These are phyloP conservation scores for Cichorium intybus DNA, from an alignment of 140 eudicot species.

Conservation along the genomic window DNA sequence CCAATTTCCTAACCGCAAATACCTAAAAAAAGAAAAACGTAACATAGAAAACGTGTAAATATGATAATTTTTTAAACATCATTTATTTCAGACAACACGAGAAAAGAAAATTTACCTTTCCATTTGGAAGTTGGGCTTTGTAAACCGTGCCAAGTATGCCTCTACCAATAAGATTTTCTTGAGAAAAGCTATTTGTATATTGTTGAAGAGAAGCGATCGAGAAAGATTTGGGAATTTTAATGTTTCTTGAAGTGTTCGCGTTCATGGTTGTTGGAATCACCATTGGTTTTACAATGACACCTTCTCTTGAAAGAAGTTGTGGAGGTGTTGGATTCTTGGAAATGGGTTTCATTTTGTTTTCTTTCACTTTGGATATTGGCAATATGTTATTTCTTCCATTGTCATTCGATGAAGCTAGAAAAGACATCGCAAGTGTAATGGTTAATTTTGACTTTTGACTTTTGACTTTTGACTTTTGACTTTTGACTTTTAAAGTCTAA, in stretches of 20 bases:
- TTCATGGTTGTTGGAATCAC: conserved; percentile 23
- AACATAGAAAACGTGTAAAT: background rate
- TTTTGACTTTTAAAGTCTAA: background rate
- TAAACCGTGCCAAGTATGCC: conserved; percentile 72
- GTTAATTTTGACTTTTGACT: background rate
- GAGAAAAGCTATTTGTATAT: conserved; percentile 65
- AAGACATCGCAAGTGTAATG: background rate
- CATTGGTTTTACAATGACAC: conserved; percentile 39
- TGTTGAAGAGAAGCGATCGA: conserved; percentile 72
- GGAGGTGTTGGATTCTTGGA: conserved; percentile 32
- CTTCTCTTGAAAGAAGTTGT: conserved; percentile 40
- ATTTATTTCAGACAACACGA: background rate
- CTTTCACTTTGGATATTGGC: conserved; percentile 8
- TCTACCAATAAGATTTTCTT: conserved; percentile 57
- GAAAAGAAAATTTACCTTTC: conserved; percentile 48
- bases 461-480: background rate
- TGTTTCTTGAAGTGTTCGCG: conserved; percentile 20
- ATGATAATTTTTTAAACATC: background rate
- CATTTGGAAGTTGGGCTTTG: conserved; percentile 57
- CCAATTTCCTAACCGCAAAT: conserved; percentile 72
- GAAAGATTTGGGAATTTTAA: conserved; percentile 37
- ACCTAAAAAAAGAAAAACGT: conserved; percentile 24
- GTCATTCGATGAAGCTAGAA: conserved; percentile 18
- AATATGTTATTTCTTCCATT: conserved; percentile 10
- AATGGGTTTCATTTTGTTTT: conserved; percentile 9